Evolutionary conservation across 768 basidiomycete genomes (phyloP), one percentile per base, ranked within the genome.

Genomic region (Trametes punicea): DNA sequence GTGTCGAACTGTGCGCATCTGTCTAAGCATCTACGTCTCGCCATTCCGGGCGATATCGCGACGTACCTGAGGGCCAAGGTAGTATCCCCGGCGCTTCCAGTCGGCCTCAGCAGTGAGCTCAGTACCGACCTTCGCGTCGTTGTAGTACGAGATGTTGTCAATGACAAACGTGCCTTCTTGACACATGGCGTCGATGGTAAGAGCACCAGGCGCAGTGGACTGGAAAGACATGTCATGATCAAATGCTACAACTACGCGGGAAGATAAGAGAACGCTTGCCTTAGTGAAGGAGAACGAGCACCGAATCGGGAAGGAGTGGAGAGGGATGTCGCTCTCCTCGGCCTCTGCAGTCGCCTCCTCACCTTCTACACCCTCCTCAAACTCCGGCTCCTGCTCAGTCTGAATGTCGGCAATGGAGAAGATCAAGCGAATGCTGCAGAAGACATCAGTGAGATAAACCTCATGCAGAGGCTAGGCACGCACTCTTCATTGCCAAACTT

Each of bases 391-490:
- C 52, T 76, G 72, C 51, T 66, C 64, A 7, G 69, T 70, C 63
- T 90, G 83, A 49, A 96, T 77, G 71, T 98, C 95, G 36, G 90
- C 87, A 62, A 96, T 90, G 57, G 93, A 93, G 81, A 98, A 97
- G 71, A 93, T 86, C 67, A 95, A 70, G 29, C 88, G 90, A 70
- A 98, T 81, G 62, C 93, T 95, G 65, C 21, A 29, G 11, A 31
- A 8, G n/a, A 42, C 48, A 40, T 52, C 29, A 41, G 51, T 20
- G 47, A 29, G 30, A n/a, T 7, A 13, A 15, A 49, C 25, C 9
- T 36, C 1, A 9, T 2, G 16, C 16, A 20, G 10, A 30, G 18
- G 20, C 6, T 3, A 55, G 10, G 7, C 11, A 81, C 88, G 54
- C 63, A 96, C 93, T 73, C 81, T 74, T 98, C 96, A 64, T 91